These are phyloP conservation scores for Eremothecium coryli DNA, from an alignment of 1,139 yeast species.

Conservation along the genomic window DNA sequence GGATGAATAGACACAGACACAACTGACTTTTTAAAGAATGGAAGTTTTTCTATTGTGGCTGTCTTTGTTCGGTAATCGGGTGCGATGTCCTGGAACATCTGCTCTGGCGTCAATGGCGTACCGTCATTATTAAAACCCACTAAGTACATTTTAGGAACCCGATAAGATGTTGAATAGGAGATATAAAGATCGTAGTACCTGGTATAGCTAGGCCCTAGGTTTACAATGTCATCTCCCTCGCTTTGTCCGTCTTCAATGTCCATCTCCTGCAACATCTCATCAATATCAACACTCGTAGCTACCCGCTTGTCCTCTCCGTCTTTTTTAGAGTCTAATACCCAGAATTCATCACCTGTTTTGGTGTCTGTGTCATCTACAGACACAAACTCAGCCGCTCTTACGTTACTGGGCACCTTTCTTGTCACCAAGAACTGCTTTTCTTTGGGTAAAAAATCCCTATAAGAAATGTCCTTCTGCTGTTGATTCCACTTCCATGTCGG, in stretches of 20 bases:
- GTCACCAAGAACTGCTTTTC: conserved; percentile 85
- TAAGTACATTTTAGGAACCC: conserved; percentile 90
- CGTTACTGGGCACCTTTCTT: conserved; percentile 77
- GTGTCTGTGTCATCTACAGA: conserved; percentile 34
- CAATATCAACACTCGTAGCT: conserved; percentile 33
- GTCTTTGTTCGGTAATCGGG: conserved; percentile 91
- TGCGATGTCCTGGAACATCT: conserved; percentile 91
- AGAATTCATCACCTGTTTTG: conserved; percentile 35
- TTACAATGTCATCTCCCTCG: conserved; percentile 36
- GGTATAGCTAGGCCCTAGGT: conserved; percentile 35
- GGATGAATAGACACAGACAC: conserved; percentile 93
- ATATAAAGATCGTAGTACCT: conserved; percentile 83
- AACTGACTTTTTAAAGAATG: conserved; percentile 60
- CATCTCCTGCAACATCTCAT: conserved; percentile 33
- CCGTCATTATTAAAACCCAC: conserved; percentile 84
- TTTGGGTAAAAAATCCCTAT: conserved; percentile 64
- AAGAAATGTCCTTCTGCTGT: conserved; percentile 42
- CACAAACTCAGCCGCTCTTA: conserved; percentile 59
- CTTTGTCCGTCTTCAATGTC: conserved; percentile 39
- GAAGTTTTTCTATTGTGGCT: conserved; percentile 89
- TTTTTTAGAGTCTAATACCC: conserved; percentile 29
- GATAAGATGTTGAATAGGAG: conserved; percentile 85
- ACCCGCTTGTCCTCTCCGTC: conserved; percentile 7
- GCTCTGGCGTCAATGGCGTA: conserved; percentile 72
- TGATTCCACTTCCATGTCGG: conserved; percentile 94